These are phyloP conservation scores for Marasmius sp. DNA, from an alignment of 1,284 basidiomycete genomes.

Conservation along the genomic window DNA sequence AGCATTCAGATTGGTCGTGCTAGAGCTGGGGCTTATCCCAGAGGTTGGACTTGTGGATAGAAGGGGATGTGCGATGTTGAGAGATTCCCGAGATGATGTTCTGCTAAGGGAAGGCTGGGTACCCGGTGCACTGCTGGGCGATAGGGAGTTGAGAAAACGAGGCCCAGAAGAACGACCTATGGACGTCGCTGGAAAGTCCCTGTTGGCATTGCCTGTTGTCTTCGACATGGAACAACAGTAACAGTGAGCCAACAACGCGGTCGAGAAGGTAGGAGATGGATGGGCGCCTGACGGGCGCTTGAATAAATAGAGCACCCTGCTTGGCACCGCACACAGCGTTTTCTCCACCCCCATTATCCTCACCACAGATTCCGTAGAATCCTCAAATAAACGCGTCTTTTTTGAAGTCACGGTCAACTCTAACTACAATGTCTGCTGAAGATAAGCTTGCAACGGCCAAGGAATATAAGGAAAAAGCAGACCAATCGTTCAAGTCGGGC, in stretches of 20 bases:
- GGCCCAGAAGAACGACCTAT: conserved; percentile 10
- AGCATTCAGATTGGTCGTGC: neutral
- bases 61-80: conserved; percentile 57
- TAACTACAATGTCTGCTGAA: conserved; percentile 25
- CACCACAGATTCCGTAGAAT: neutral
- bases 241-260: neutral
- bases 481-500: conserved; percentile 71
- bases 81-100: conserved; percentile 51
- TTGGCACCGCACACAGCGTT: no score
- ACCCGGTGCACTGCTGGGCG: neutral
- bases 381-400: conserved; percentile 4
- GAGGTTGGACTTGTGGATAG: conserved; percentile 35
- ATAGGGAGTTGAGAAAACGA: neutral
- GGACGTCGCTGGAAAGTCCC: conserved; percentile 8
- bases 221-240: conserved; percentile 1
- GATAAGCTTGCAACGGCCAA: conserved; percentile 61
- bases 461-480: conserved; percentile 71
- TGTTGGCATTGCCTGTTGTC: neutral
- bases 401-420: conserved; percentile 4
- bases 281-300: no score
- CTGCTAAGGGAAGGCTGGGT: conserved; percentile 5
- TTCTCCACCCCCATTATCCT: neutral
- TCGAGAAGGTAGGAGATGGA: neutral
- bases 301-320: no score
- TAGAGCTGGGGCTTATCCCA: neutral